These are phyloP conservation scores for Thozetella sp. DNA, from an alignment of 495 filamentous ascomycete genomes.

Conservation along the genomic window DNA sequence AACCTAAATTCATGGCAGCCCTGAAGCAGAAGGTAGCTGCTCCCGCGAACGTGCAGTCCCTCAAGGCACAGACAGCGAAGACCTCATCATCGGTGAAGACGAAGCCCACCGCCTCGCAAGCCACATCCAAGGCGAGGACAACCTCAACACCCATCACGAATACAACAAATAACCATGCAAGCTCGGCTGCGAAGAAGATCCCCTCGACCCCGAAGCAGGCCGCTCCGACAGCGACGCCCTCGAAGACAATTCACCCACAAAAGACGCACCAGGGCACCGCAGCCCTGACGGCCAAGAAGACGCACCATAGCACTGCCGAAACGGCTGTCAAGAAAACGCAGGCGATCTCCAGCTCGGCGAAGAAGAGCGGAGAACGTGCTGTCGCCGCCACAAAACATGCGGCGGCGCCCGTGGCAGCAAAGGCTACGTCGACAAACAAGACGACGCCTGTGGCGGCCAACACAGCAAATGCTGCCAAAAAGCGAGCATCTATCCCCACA, in stretches of 20 bases:
- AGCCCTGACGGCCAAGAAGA: background rate
- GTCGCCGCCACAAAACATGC: constrained; percentile 4
- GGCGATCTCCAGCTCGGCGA: background rate
- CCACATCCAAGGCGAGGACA: constrained; percentile 6
- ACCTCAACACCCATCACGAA: constrained; percentile 3
- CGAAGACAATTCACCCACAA: background rate
- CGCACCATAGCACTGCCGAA: background rate
- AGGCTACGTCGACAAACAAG: background rate
- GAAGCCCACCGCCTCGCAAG: constrained; percentile 4
- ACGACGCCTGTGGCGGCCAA: background rate
- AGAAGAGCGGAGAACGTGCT: background rate
- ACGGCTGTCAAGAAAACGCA: constrained; percentile 5
- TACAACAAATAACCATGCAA: constrained; percentile 6
- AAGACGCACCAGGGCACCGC: background rate
- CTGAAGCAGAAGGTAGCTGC: background rate
- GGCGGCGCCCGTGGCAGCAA: background rate
- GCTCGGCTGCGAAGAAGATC: background rate
- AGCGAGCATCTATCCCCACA: background rate
- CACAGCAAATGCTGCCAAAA: background rate
- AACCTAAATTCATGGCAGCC: background rate
- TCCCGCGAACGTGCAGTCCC: background rate
- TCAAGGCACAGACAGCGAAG: background rate
- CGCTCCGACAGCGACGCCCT: background rate
- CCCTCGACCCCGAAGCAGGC: background rate
- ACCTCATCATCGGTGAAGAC: background rate